Evolutionary conservation across 306 rosid genomes (phyloP).

Genomic region (Notholithocarpus densiflorus): DNA sequence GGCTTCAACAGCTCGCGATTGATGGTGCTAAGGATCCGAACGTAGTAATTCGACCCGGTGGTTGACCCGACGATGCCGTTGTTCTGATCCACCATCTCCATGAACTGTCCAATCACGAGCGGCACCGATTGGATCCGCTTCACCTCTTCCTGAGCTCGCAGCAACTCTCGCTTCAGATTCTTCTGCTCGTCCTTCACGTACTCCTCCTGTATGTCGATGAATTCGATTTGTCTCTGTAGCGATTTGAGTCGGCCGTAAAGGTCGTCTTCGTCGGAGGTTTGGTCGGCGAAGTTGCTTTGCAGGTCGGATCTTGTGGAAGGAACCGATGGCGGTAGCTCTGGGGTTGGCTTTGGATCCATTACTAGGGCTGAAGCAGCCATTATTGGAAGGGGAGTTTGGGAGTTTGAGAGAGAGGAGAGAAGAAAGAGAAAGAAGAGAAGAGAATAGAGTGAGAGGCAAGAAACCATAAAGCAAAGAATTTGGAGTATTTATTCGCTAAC

Average conservation of each 20-base stretch:
- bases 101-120: conserved; percentile 91
- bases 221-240: conserved; percentile 80
- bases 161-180: conserved; percentile 94
- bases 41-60: conserved; percentile 94
- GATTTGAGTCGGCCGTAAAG: conserved; percentile 79
- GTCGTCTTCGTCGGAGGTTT: conserved; percentile 66
- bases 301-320: conserved; percentile 57
- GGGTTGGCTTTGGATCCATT: conserved; percentile 58
- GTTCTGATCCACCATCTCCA: conserved; percentile 97
- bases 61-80: conserved; percentile 99
- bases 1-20: conserved; percentile 93
- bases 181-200: conserved; percentile 91
- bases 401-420: background rate
- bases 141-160: conserved; percentile 95
- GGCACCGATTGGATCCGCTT: conserved; percentile 99
- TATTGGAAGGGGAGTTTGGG: background rate
- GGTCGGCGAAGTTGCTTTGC: conserved; percentile 35
- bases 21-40: conserved; percentile 86
- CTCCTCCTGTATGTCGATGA: conserved; percentile 91
- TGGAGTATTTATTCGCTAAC: background rate
- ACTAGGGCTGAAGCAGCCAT: conserved; percentile 85
- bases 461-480: background rate
- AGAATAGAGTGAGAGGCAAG: conserved; percentile 20
- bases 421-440: background rate
- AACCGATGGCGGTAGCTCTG: conserved; percentile 65